phyloP scores from a whole-genome alignment of 495 filamentous ascomycete genomes.

The Aspergillus diversus region DNA sequence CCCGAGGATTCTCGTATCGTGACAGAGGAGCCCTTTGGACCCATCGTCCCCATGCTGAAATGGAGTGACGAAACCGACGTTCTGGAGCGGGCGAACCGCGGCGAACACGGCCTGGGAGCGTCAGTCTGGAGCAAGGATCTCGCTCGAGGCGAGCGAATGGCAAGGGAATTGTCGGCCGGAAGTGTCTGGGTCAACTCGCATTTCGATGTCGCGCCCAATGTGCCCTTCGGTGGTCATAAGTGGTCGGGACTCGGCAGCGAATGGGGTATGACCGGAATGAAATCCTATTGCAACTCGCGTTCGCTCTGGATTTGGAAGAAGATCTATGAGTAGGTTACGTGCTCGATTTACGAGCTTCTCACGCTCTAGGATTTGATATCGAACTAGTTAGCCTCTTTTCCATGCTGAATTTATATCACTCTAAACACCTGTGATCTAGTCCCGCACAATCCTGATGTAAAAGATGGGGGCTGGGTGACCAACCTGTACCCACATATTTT shows the following conservation, averaged over 20 bases:
- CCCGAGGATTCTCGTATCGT: constrained; percentile 55
- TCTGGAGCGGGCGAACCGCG: constrained; percentile 56
- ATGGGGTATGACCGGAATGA: constrained; percentile 60
- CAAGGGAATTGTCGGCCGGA: constrained; percentile 54
- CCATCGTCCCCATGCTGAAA: constrained; percentile 58
- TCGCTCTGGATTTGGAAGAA: constrained; percentile 27
- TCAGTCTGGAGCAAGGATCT: constrained; percentile 60
- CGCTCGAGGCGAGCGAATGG: constrained; percentile 52
- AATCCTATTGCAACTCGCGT: constrained; percentile 64
- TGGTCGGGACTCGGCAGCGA: constrained; percentile 68
- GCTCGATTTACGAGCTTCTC: not conserved
- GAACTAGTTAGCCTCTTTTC: too few species aligned
- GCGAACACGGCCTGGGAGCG: constrained; percentile 59
- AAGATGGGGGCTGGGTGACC: too few species aligned
- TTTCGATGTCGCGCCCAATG: constrained; percentile 53
- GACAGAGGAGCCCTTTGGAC: constrained; percentile 53
- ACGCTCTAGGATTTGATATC: too few species aligned
- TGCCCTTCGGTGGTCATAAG: constrained; percentile 67
- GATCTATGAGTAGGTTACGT: not conserved
- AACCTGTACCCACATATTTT: too few species aligned
- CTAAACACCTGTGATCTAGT: too few species aligned
- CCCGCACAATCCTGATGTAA: too few species aligned
- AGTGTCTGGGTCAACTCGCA: constrained; percentile 61
- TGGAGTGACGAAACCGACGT: constrained; percentile 64
- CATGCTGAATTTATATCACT: too few species aligned